Base-by-base conservation (phyloP, 2,329 filamentous ascomycete species). In the Calycina herbarum region DNA sequence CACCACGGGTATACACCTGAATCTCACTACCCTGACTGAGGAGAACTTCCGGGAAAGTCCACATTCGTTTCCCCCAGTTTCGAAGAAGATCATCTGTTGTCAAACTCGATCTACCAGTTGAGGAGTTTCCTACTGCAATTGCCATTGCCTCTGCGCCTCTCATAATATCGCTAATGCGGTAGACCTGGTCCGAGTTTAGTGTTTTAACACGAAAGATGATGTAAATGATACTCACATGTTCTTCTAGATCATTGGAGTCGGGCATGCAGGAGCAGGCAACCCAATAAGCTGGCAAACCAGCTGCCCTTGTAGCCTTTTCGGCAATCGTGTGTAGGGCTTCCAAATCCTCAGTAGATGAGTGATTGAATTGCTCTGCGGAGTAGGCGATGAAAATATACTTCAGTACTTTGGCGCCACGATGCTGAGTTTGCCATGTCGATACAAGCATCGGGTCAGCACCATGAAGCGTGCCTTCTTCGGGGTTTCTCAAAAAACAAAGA, bases 81-180 rank as follows among this genome's bases (percentile, higher is more conserved):
- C 35, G 35, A 38, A 38, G 35, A 38, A 38, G 35, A 38, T 38
- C 35, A 13, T 48, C 68, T 33, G n/a, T 45, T 24, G 20, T 61
- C 62, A 61, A 57, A 70, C 10, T 62, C 58, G 33, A 24, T 57
- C 56, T 65, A 10, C 62, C 35, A 6, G 60, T 59, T 6, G 38
- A 24, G 15, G 61, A 31, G 48, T 64, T 10, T 24, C 66, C 66
- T 1, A 69, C 62, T 31, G 54, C 33, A 33, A 69, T 67, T n/a
- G 31, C 61, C 33, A 69, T 27, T 2, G 63, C 64, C 17, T 67
- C 59, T 1, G 66, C 66, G 8, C 62, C 66, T 57, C 71, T 63
- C 8, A 70, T 58, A 2, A 72, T 57, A 60, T 72, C 71, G 48
- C 64, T 65, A 57, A 72, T 68, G 20, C 65, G 67, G 60, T 69